Conservation (phyloP, 2,329 filamentous ascomycete genomes). For the Aaosphaeria arxii region DNA sequence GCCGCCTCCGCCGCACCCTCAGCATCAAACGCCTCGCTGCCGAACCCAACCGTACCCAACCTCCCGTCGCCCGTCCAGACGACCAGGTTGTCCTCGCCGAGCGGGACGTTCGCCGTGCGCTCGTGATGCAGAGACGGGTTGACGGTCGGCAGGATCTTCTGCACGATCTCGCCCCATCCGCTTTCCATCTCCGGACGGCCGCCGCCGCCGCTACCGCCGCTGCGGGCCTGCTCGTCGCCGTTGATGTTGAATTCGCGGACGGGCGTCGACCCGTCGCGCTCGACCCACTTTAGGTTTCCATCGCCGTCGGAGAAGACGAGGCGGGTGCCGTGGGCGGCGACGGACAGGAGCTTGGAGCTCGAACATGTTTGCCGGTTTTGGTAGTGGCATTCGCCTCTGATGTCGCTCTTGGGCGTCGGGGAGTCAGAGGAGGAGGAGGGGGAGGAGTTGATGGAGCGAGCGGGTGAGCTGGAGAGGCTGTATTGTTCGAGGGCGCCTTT, state of each 20-base stretch:
- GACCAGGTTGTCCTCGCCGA: slow-evolving; percentile 63
- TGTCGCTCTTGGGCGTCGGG: slow-evolving; percentile 19
- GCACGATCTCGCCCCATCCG: slow-evolving; percentile 65
- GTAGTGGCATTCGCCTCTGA: slow-evolving; percentile 37
- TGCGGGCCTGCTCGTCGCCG: slow-evolving; percentile 14
- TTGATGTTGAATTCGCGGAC: slow-evolving; percentile 60
- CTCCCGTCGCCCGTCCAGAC: slow-evolving; percentile 83
- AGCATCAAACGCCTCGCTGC: slow-evolving; percentile 26
- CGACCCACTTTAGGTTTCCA: slow-evolving; percentile 85
- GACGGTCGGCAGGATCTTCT: slow-evolving; percentile 67
- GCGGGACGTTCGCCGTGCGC: slow-evolving; percentile 5
- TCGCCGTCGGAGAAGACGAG: slow-evolving; percentile 82
- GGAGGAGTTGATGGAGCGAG: slow-evolving; percentile 23
- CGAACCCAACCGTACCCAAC: slow-evolving; percentile 64
- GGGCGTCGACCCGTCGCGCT: slow-evolving; percentile 68
- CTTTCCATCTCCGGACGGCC: slow-evolving; percentile 2
- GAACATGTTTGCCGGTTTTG: slow-evolving; percentile 79
- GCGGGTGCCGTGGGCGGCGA: slow-evolving; percentile 75
- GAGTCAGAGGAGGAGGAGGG: slow-evolving; percentile 10
- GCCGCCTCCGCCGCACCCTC: slow-evolving; percentile 32
- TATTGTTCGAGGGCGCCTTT: slow-evolving; percentile 91
- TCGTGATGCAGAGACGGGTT: slow-evolving; percentile 25
- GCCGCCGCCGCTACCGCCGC: not conserved
- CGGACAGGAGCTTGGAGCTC: slow-evolving; percentile 75
- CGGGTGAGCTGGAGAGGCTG: slow-evolving; percentile 49